phyloP scores from a whole-genome alignment of 176 grass and related monocot species.

The Oryza australiensis region DNA sequence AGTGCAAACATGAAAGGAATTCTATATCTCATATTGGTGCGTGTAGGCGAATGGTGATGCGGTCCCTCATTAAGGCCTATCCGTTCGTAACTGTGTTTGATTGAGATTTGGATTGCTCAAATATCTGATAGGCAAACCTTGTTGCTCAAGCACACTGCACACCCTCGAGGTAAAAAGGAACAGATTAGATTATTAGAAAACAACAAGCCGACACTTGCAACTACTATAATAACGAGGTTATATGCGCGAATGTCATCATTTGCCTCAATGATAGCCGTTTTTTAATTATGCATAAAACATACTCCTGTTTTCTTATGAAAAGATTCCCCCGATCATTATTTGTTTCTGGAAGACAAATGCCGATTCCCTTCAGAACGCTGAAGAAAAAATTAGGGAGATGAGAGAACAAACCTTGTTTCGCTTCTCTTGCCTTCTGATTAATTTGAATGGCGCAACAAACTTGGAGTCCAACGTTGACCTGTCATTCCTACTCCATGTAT shows the following conservation, averaged over 20 bases:
- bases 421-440: slow-evolving; percentile 2
- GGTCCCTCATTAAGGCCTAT: background rate
- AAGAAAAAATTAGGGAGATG: background rate
- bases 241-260: background rate
- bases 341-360: slow-evolving; percentile 8
- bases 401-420: slow-evolving; percentile 27
- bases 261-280: background rate
- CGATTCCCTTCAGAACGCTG: slow-evolving; percentile 4
- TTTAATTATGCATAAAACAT: background rate
- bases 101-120: background rate
- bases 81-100: background rate
- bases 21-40: background rate
- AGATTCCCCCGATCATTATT: background rate
- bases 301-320: background rate
- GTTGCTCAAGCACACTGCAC: background rate
- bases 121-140: background rate
- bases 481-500: background rate
- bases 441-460: background rate
- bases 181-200: background rate
- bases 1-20: too few species aligned
- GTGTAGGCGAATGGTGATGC: background rate
- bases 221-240: background rate
- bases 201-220: background rate
- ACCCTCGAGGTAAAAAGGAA: background rate
- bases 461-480: background rate